These are phyloP conservation scores for Ceratocystis papillata DNA, from an alignment of 2,329 filamentous ascomycete genomes.

Conservation along the genomic window DNA sequence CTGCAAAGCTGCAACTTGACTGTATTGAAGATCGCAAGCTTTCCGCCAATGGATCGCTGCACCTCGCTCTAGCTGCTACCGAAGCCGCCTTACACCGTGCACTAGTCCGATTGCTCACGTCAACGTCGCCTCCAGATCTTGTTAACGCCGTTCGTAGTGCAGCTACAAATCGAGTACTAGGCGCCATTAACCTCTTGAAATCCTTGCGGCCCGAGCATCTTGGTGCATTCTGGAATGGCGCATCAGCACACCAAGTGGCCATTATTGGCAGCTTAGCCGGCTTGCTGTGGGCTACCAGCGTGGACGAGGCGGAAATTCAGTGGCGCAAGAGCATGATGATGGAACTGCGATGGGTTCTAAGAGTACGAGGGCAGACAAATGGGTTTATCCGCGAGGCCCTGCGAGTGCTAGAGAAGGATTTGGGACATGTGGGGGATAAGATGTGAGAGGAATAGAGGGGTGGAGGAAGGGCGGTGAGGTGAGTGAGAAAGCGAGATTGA, in stretches of 20 bases:
- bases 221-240: slow-evolving; percentile 35
- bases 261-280: slow-evolving; percentile 30
- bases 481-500: not conserved
- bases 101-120: slow-evolving; percentile 31
- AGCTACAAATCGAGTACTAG: slow-evolving; percentile 30
- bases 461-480: not conserved
- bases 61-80: slow-evolving; percentile 36
- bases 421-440: slow-evolving; percentile 23
- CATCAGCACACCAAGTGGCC: slow-evolving; percentile 29
- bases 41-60: slow-evolving; percentile 34
- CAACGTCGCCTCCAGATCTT: slow-evolving; percentile 18
- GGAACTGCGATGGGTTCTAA: slow-evolving; percentile 36
- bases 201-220: slow-evolving; percentile 33
- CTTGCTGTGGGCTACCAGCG: slow-evolving; percentile 27
- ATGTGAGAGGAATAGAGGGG: slow-evolving; percentile 24
- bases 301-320: slow-evolving; percentile 31
- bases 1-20: slow-evolving; percentile 36
- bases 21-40: slow-evolving; percentile 32
- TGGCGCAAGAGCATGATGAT: slow-evolving; percentile 35
- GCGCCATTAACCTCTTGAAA: slow-evolving; percentile 32
- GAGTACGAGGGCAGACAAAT: slow-evolving; percentile 33
- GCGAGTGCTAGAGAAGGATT: slow-evolving; percentile 33
- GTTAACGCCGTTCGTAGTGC: slow-evolving; percentile 25
- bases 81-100: slow-evolving; percentile 37
- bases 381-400: slow-evolving; percentile 35